Percentiles rank a stretch among this genome's conserved stretches.
Evolutionary conservation across 2,329 filamentous ascomycete genomes (phyloP).

Genomic region (Claviceps quebecensis): DNA sequence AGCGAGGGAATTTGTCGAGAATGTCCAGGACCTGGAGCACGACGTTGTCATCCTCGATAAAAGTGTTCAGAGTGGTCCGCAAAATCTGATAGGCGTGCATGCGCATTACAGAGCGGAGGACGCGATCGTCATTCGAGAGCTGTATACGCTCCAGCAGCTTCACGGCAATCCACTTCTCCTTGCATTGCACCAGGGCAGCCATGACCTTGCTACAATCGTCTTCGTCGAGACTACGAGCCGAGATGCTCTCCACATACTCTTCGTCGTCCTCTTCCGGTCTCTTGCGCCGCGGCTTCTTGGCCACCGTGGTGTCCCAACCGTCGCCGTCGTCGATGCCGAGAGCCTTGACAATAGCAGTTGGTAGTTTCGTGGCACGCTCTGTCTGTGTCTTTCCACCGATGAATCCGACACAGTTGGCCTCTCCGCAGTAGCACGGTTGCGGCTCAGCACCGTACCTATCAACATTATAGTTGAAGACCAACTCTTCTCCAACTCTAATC

Average conservation of each 20-base stretch:
- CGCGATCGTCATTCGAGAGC: slow-evolving; percentile 69
- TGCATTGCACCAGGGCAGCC: slow-evolving; percentile 92
- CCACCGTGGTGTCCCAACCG: slow-evolving; percentile 78
- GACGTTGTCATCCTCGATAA: slow-evolving; percentile 80
- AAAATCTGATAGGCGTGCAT: slow-evolving; percentile 97
- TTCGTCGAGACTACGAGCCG: slow-evolving; percentile 66
- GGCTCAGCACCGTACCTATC: slow-evolving; percentile 95
- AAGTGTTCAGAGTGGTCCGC: slow-evolving; percentile 72
- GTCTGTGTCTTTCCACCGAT: slow-evolving; percentile 98
- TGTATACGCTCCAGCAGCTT: slow-evolving; percentile 86
- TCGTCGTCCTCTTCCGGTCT: slow-evolving; percentile 84
- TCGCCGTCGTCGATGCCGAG: slow-evolving; percentile 89
- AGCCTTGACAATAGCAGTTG: slow-evolving; percentile 80
- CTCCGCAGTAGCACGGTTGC: slow-evolving; percentile 91
- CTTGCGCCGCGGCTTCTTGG: slow-evolving; percentile 87
- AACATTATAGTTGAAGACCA: slow-evolving; percentile 99
- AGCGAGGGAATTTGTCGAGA: slow-evolving; percentile 71
- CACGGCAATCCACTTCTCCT: slow-evolving; percentile 98
- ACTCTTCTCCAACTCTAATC: slow-evolving; percentile 78
- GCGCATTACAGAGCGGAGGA: slow-evolving; percentile 76
- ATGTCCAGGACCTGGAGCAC: slow-evolving; percentile 82
- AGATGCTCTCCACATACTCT: slow-evolving; percentile 83
- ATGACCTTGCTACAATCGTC: slow-evolving; percentile 85
- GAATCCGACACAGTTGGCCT: slow-evolving; percentile 87
- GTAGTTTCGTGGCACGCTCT: slow-evolving; percentile 82